phyloP scores from a whole-genome alignment of 257 asterid species.

The Henckelia pumila region DNA sequence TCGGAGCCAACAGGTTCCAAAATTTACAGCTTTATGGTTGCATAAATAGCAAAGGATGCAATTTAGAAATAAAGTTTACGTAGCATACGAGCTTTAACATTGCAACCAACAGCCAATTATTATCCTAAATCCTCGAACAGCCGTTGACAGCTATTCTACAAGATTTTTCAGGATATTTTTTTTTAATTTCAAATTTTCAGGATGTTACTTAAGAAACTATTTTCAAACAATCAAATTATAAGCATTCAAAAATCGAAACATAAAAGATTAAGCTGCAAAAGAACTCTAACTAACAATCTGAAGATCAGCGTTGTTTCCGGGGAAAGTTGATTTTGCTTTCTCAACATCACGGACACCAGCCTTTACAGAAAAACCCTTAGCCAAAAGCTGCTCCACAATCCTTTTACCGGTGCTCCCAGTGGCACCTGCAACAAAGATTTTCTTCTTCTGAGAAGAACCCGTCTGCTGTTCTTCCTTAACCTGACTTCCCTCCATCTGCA shows the following conservation, averaged over 20 bases:
- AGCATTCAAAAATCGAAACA: neutral
- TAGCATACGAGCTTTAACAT: neutral
- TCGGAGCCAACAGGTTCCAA: neutral
- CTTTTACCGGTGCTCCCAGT: constrained; percentile 92
- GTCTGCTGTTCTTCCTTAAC: constrained; percentile 44
- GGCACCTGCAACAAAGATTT: constrained; percentile 88
- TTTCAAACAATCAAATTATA: neutral
- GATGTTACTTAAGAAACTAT: constrained; percentile 1
- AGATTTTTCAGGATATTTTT: too few relatives aligned
- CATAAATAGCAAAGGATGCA: constrained; percentile 7
- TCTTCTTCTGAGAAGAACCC: constrained; percentile 47
- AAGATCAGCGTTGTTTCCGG: constrained; percentile 61
- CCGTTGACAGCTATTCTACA: constrained; percentile 4
- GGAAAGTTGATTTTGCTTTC: constrained; percentile 68
- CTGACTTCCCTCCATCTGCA: constrained; percentile 70
- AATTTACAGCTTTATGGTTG: neutral
- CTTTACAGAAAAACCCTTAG: constrained; percentile 82
- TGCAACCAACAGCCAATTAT: neutral
- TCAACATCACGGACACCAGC: constrained; percentile 88
- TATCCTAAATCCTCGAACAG: neutral
- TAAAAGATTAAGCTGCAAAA: neutral
- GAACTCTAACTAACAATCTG: constrained; percentile 56
- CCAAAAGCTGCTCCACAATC: constrained; percentile 86
- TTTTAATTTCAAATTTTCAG: neutral
- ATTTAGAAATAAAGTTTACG: neutral